A percentile compares a stretch with the other conserved stretches of the same genome.
phyloP scores from a whole-genome alignment of 495 filamentous ascomycete genomes.

The Penicillium desertorum region DNA sequence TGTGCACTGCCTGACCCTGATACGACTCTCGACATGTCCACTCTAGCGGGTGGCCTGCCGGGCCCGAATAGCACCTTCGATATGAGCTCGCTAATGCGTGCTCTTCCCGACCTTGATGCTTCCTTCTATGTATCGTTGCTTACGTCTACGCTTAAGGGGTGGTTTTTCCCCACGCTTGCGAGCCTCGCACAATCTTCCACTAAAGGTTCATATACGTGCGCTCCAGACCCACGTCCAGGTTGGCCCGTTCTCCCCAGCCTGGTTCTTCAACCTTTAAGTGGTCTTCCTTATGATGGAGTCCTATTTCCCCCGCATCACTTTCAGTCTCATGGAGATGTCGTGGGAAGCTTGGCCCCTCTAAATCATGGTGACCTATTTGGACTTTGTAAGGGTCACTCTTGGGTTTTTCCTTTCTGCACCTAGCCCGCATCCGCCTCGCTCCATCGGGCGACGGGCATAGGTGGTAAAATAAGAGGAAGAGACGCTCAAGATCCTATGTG shows the following conservation, averaged over 20 bases:
- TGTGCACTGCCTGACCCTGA: neutral
- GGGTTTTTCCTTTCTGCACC: too few relatives aligned
- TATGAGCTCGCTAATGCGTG: neutral
- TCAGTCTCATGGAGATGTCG: too few relatives aligned
- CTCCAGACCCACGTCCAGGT: constrained; percentile 1
- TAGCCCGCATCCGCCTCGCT: too few relatives aligned
- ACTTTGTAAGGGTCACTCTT: too few relatives aligned
- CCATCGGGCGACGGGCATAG: too few relatives aligned
- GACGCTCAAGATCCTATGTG: too few relatives aligned
- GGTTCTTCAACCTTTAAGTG: neutral
- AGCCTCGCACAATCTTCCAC: neutral
- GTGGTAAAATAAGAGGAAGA: too few relatives aligned
- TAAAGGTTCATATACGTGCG: neutral
- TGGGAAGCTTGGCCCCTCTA: too few relatives aligned
- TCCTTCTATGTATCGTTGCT: neutral
- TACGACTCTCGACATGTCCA: neutral
- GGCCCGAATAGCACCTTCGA: neutral
- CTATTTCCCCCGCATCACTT: neutral
- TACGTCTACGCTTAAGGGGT: neutral
- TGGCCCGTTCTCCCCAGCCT: neutral
- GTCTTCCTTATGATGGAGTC: neutral
- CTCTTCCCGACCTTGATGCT: neutral
- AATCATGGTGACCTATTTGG: too few relatives aligned
- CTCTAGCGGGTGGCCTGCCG: neutral
- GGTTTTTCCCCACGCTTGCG: neutral